A percentile compares a stretch with the other conserved stretches of the same genome.
phyloP scores from a whole-genome alignment of 805 yeast genomes.

The Ogataea pilisensis region DNA sequence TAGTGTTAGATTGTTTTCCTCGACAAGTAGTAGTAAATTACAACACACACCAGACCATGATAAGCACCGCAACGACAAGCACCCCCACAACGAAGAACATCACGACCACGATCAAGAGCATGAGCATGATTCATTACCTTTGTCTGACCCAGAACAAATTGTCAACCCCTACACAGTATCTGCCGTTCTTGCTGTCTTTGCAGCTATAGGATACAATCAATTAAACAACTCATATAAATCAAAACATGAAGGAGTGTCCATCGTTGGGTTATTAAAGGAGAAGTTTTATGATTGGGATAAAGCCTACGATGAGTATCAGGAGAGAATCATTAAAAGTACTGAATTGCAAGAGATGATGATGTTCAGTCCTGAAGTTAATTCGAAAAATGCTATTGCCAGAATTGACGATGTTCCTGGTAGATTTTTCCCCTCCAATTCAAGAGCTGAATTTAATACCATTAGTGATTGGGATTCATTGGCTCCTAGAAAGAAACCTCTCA shows the following conservation, averaged over 20 bases:
- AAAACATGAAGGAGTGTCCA: constrained; percentile 34
- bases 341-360: constrained; percentile 20
- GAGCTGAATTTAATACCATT: constrained; percentile 25
- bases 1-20: no score
- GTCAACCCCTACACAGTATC: constrained; percentile 23
- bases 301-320: constrained; percentile 21
- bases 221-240: constrained; percentile 47
- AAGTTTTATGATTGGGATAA: constrained; percentile 19
- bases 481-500: constrained; percentile 29
- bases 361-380: constrained; percentile 10
- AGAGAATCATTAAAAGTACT: constrained; percentile 18
- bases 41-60: no score
- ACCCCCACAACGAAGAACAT: constrained; percentile 11
- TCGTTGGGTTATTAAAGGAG: constrained; percentile 16
- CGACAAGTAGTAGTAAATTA: neutral
- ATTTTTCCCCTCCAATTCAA: constrained; percentile 24
- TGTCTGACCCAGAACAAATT: constrained; percentile 28
- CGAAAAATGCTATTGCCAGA: constrained; percentile 17
- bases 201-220: constrained; percentile 42
- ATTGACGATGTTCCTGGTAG: constrained; percentile 32
- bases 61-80: constrained; percentile 9
- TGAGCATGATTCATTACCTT: constrained; percentile 15
- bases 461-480: constrained; percentile 26
- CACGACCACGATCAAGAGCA: constrained; percentile 14
- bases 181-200: constrained; percentile 15